These are phyloP conservation scores for Nemophila menziesii DNA, from an alignment of 257 asterid species.

Conservation along the genomic window DNA sequence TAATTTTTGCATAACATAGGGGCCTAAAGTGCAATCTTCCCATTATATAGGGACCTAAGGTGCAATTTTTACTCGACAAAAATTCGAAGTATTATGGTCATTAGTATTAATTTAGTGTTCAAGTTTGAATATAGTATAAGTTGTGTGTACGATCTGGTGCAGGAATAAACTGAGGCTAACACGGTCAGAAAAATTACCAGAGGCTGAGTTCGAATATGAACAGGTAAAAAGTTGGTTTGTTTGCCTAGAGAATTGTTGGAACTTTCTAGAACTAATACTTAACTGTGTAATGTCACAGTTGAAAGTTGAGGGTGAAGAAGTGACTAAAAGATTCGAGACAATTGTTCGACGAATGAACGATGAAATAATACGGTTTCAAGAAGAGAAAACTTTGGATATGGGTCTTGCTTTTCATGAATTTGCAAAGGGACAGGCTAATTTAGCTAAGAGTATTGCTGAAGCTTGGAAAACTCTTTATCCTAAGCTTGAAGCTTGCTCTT, in stretches of 20 bases:
- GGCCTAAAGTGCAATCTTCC: no score
- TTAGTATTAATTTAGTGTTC: background rate
- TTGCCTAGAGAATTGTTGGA: background rate
- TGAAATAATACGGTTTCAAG: constrained; percentile 80
- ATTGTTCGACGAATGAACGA: constrained; percentile 77
- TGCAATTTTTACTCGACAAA: no score
- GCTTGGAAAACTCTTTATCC: constrained; percentile 99
- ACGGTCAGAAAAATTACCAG: constrained; percentile 69
- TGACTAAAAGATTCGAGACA: constrained; percentile 54
- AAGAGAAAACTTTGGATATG: constrained; percentile 75
- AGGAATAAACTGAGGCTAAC: constrained; percentile 82
- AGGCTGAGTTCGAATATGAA: constrained; percentile 83
- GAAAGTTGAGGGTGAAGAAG: constrained; percentile 48
- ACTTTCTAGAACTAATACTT: constrained; percentile 10
- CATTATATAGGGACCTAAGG: no score
- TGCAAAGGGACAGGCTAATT: constrained; percentile 75
- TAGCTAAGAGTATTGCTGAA: constrained; percentile 62
- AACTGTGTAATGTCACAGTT: constrained; percentile 23
- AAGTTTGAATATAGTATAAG: background rate
- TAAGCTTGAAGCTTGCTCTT: constrained; percentile 68
- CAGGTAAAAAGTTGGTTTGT: constrained; percentile 53
- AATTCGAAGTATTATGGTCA: no score
- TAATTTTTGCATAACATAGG: no score
- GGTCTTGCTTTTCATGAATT: constrained; percentile 92
- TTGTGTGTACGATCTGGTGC: constrained; percentile 17